Conservation (phyloP, 108 stramenopile genomes). For the Tribonema minus region DNA sequence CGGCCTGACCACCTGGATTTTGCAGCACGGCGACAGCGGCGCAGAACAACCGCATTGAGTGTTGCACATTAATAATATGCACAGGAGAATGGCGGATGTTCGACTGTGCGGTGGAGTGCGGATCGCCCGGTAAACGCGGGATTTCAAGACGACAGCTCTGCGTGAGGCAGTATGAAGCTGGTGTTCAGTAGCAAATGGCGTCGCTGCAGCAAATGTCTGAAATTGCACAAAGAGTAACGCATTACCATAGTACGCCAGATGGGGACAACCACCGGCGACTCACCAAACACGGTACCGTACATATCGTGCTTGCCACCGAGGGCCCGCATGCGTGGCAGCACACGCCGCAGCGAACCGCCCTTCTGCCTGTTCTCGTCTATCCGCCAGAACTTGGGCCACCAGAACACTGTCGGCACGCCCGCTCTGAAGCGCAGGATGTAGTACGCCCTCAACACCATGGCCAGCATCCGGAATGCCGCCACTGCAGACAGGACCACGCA, state of each 20-base stretch:
- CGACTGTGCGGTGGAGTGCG: neutral
- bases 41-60: neutral
- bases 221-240: neutral
- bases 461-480: no score
- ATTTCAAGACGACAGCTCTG: no score
- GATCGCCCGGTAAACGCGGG: no score
- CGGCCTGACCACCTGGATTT: slow-evolving; percentile 62
- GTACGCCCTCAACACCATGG: slow-evolving; percentile 19
- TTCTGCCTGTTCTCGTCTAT: slow-evolving; percentile 10
- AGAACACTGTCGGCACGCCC: slow-evolving; percentile 19
- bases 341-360: slow-evolving; percentile 27
- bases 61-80: neutral
- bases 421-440: slow-evolving; percentile 22
- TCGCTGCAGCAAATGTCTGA: no score
- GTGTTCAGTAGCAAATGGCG: no score
- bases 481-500: no score
- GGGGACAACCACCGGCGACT: neutral
- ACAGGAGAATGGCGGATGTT: neutral
- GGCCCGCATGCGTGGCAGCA: slow-evolving; percentile 75
- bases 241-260: neutral
- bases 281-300: slow-evolving; percentile 84
- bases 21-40: no score
- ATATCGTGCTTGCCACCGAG: slow-evolving; percentile 79
- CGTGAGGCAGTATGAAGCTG: no score
- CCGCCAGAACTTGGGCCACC: slow-evolving; percentile 35